A percentile compares a stretch with the other conserved stretches of the same genome.
These are phyloP conservation scores for Cucumis melo DNA, from an alignment of 306 rosid genomes.

Conservation along the genomic window DNA sequence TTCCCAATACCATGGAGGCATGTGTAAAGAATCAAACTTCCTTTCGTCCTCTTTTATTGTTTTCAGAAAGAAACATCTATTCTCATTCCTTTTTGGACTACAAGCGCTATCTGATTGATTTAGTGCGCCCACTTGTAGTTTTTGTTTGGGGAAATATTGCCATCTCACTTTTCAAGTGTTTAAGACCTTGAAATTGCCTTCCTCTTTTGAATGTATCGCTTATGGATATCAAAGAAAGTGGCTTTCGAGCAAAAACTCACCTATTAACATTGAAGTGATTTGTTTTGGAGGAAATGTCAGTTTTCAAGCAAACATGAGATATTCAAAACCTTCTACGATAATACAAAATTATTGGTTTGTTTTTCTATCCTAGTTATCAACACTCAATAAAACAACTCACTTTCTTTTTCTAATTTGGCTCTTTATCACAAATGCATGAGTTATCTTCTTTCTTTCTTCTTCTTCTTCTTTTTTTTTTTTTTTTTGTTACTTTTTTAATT, in stretches of 20 bases:
- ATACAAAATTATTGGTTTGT: background rate
- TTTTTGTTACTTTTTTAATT: too few relatives aligned
- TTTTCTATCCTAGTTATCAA: background rate
- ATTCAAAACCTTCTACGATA: background rate
- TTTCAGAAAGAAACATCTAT: background rate
- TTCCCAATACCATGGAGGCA: slow-evolving; percentile 58
- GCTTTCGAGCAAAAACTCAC: background rate
- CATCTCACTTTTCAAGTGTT: slow-evolving; percentile 28
- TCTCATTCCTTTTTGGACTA: background rate
- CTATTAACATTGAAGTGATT: background rate
- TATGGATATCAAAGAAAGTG: slow-evolving; percentile 27
- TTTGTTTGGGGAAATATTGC: slow-evolving; percentile 47
- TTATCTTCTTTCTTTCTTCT: background rate
- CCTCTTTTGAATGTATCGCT: slow-evolving; percentile 32
- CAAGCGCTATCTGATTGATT: slow-evolving; percentile 6
- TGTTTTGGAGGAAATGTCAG: background rate
- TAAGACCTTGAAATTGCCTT: slow-evolving; percentile 4
- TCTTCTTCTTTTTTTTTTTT: background rate
- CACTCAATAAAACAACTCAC: background rate
- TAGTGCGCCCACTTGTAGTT: slow-evolving; percentile 10
- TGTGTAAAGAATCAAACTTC: slow-evolving; percentile 14
- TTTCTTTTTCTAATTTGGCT: background rate
- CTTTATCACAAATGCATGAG: background rate
- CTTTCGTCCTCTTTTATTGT: background rate
- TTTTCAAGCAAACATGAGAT: background rate